Base-by-base conservation (phyloP, 2,329 filamentous ascomycete species). In the Blumeriella jaapii region DNA sequence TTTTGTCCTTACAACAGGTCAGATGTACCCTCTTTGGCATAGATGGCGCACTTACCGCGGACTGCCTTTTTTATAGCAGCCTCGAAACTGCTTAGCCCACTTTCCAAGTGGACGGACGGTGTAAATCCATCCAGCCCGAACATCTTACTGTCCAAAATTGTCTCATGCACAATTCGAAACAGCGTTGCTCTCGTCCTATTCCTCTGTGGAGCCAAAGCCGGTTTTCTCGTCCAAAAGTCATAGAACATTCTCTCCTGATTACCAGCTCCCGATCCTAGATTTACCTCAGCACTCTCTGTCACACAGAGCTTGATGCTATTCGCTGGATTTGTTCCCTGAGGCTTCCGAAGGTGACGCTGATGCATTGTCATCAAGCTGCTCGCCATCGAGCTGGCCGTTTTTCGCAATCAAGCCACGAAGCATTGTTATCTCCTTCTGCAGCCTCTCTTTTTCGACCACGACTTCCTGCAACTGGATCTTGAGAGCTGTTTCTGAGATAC, bases 291-390 rank as follows among this genome's bases (percentile, higher is more conserved):
- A 3, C 12, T 8, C n/a, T 14, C 20, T 12, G 12, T 12, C 9
- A 19, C 4, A 17, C 15, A 20, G 5, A 36, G 7, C 4, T 34
- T 34, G 22, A 22, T 15, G 18, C 32, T 7, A 34, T 34, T 20
- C 16, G 7, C 11, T 28, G 24, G n/a, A 34, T 22, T 6, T 34
- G 23, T 6, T 19, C 17, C n/a, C 24, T 10, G 10, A 34, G n/a
- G 9, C 17, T 27, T 8, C 10, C 11, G 11, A 34, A 34, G 10
- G 17, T 17, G 10, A 7, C n/a, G 4, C 4, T 12, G 13, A 34
- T 27, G 32, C 28, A 13, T 17, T 20, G 12, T 27, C 32, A 6
- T 34, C 24, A n/a, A 34, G 7, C 12, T 34, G 32, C 6, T 6
- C 11, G 12, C 18, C 18, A n/a, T 22, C 13, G 10, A 8, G 9